Evolutionary conservation across 139 green algal genomes (phyloP).

Genomic region (Chlorella sp.): DNA sequence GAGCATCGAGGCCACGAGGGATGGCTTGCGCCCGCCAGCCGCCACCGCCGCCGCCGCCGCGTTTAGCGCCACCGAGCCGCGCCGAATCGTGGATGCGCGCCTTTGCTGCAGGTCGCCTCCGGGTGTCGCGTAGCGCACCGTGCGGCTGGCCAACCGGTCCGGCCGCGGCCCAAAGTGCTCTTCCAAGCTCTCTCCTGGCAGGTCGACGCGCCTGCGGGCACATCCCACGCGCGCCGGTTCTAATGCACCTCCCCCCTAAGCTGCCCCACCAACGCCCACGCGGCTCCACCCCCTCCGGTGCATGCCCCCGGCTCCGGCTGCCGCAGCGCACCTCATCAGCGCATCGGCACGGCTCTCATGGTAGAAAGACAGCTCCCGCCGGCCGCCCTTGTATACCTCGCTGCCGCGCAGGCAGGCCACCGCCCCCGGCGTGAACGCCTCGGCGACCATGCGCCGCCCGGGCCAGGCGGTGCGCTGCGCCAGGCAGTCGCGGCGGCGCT

Average conservation of each 20-base stretch:
- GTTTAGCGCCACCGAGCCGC: background rate
- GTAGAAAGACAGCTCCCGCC: conserved; percentile 10
- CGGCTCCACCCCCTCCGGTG: background rate
- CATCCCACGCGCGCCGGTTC: background rate
- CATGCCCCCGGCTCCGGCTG: background rate
- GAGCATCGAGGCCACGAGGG: background rate
- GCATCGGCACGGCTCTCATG: conserved; percentile 62
- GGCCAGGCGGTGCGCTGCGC: conserved; percentile 45
- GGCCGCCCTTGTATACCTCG: background rate
- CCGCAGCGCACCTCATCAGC: conserved; percentile 38
- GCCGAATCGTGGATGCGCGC: background rate
- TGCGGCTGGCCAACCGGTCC: conserved; percentile 7
- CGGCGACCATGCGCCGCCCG: conserved; percentile 50
- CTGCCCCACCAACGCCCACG: background rate
- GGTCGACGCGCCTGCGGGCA: background rate
- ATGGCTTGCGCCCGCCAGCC: background rate
- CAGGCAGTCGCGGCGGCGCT: conserved; percentile 70
- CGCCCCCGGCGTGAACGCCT: conserved; percentile 48
- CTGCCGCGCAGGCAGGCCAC: conserved; percentile 2
- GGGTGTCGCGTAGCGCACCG: background rate
- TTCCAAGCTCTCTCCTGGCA: conserved; percentile 6
- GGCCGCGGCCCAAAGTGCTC: conserved; percentile 8
- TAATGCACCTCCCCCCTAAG: background rate
- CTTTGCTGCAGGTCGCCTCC: background rate
- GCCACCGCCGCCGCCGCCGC: background rate